Percentiles rank a stretch among this genome's conserved stretches.
These are phyloP conservation scores for Fusarium sp. DNA, from an alignment of 2,329 filamentous ascomycete genomes.

Conservation along the genomic window DNA sequence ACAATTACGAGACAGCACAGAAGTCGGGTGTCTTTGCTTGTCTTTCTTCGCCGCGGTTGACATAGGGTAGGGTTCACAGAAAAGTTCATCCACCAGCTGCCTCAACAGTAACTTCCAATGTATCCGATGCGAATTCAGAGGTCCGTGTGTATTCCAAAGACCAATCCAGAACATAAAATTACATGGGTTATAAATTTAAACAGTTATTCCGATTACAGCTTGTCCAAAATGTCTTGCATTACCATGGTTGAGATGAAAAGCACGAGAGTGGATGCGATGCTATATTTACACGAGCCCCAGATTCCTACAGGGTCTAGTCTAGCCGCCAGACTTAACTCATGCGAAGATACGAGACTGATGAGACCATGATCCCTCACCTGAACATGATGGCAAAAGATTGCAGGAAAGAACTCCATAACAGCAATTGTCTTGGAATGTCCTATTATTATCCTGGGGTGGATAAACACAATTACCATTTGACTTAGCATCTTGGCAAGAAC, in stretches of 20 bases:
- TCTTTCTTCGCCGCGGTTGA: not conserved
- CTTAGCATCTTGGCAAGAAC: not conserved
- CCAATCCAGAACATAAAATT: not conserved
- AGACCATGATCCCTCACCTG: constrained; percentile 12
- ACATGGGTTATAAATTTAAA: not conserved
- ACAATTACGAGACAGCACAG: not conserved
- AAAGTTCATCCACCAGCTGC: not conserved
- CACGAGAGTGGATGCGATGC: constrained; percentile 23
- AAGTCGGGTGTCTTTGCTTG: not conserved
- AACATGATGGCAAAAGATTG: not conserved
- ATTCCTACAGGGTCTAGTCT: constrained; percentile 17
- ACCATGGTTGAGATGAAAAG: constrained; percentile 2
- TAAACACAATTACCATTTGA: not conserved
- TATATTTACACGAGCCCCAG: constrained; percentile 37
- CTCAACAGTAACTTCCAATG: not conserved
- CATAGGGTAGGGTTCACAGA: not conserved
- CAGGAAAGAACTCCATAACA: constrained; percentile 4
- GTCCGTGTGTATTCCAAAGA: not conserved
- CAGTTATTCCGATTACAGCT: not conserved
- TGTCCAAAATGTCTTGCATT: constrained; percentile 15
- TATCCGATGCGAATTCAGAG: not conserved
- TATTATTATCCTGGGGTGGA: constrained; percentile 5
- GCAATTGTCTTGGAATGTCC: constrained; percentile 10
- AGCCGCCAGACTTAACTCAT: constrained; percentile 14
- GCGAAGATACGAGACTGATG: constrained; percentile 35